A percentile compares a stretch with the other conserved stretches of the same genome.
phyloP scores from a whole-genome alignment of 2,329 filamentous ascomycete genomes.

The Ophiosphaerella narmari region DNA sequence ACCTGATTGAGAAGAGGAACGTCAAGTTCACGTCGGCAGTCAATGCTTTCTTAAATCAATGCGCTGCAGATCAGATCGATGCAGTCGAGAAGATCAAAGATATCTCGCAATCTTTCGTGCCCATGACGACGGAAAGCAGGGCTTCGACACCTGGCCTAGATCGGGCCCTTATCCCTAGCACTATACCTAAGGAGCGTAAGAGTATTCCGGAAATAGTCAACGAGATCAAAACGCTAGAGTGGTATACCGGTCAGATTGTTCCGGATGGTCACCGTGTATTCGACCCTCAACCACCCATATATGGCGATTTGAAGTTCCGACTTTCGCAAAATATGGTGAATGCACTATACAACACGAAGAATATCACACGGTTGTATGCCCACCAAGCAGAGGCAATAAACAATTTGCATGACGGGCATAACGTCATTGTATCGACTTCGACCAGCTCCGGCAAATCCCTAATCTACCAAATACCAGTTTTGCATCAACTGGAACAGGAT shows the following conservation, averaged over 20 bases:
- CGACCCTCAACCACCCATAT: constrained; percentile 79
- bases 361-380: constrained; percentile 83
- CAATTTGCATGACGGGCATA: constrained; percentile 75
- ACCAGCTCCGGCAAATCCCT: constrained; percentile 96
- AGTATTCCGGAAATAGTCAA: constrained; percentile 81
- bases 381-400: constrained; percentile 97
- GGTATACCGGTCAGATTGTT: constrained; percentile 93
- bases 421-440: constrained; percentile 92
- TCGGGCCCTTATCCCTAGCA: constrained; percentile 61
- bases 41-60: constrained; percentile 76
- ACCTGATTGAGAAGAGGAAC: constrained; percentile 87
- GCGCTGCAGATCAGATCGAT: constrained; percentile 67
- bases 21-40: constrained; percentile 78
- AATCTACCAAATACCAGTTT: constrained; percentile 94
- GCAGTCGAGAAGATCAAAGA: constrained; percentile 68
- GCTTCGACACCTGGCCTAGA: constrained; percentile 49
- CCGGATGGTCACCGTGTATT: constrained; percentile 91
- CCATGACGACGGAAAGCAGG: constrained; percentile 58
- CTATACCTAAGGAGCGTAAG: constrained; percentile 80
- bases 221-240: constrained; percentile 79
- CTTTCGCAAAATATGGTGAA: constrained; percentile 94
- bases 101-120: constrained; percentile 66
- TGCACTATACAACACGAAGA: constrained; percentile 87
- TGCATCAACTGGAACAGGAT: constrained; percentile 83
- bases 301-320: constrained; percentile 81